phyloP scores from a whole-genome alignment of 2,329 filamentous ascomycete genomes.

The Calonectria pseudoturangicola region DNA sequence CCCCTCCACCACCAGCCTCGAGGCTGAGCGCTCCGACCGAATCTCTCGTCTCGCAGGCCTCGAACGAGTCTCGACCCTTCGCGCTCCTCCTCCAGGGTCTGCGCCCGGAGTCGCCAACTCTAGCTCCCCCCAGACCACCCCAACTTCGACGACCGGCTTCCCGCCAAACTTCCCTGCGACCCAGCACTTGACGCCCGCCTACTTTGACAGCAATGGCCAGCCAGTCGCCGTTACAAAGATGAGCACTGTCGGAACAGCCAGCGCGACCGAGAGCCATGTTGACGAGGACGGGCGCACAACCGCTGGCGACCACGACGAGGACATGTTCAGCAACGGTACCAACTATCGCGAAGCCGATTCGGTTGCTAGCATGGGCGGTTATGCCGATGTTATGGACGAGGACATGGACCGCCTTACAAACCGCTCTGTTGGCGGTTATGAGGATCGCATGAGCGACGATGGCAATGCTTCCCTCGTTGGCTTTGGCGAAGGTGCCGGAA shows the following conservation, averaged over 20 bases:
- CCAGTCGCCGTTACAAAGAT: conserved; percentile 82
- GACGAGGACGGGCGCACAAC: conserved; percentile 73
- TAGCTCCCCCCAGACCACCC: conserved; percentile 69
- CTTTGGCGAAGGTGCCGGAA: conserved; percentile 93
- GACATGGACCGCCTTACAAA: conserved; percentile 68
- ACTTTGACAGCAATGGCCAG: conserved; percentile 87
- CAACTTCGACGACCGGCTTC: conserved; percentile 68
- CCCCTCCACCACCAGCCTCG: conserved; percentile 81
- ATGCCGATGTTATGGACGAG: conserved; percentile 71
- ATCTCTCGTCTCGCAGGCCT: conserved; percentile 96
- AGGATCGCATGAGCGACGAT: conserved; percentile 90
- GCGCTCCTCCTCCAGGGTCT: conserved; percentile 66
- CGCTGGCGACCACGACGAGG: conserved; percentile 76
- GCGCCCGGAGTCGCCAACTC: conserved; percentile 60
- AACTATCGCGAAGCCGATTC: conserved; percentile 75
- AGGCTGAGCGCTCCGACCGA: conserved; percentile 94
- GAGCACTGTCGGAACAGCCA: conserved; percentile 93
- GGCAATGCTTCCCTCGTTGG: conserved; percentile 89
- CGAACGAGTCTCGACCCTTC: conserved; percentile 87
- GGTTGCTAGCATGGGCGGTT: conserved; percentile 73
- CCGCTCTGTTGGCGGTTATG: conserved; percentile 70
- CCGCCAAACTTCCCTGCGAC: conserved; percentile 62
- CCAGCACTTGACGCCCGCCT: conserved; percentile 75
- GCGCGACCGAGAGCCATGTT: conserved; percentile 84
- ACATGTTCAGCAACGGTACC: conserved; percentile 82